These are phyloP conservation scores for Tricholoma matsutake DNA, from an alignment of 768 basidiomycete genomes.

Conservation along the genomic window DNA sequence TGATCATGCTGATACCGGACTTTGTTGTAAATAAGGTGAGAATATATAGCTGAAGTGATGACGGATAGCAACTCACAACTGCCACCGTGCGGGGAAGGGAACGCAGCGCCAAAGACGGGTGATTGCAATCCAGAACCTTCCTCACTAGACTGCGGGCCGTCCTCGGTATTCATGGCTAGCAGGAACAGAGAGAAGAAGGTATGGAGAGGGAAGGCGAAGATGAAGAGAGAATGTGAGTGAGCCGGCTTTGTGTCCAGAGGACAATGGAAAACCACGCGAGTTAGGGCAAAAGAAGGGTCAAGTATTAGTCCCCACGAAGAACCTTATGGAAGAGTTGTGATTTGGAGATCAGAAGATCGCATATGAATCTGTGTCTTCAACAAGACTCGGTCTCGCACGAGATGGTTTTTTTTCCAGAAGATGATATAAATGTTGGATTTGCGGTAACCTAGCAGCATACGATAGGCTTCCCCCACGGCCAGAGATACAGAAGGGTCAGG, in stretches of 20 bases:
- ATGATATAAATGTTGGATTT: not conserved
- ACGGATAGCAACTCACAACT: slow-evolving; percentile 55
- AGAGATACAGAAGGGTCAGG: slow-evolving; percentile 10
- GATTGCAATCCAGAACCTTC: slow-evolving; percentile 76
- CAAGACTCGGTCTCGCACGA: slow-evolving; percentile 3
- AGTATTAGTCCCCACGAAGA: slow-evolving; percentile 42
- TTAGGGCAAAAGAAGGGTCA: slow-evolving; percentile 35
- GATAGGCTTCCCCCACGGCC: not conserved
- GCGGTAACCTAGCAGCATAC: slow-evolving; percentile 1
- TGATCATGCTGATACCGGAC: slow-evolving; percentile 60
- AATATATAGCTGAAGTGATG: slow-evolving; percentile 40
- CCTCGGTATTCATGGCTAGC: slow-evolving; percentile 50
- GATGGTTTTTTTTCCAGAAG: slow-evolving; percentile 7
- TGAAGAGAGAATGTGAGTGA: slow-evolving; percentile 18
- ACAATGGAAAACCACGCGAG: slow-evolving; percentile 44
- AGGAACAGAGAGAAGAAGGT: slow-evolving; percentile 63
- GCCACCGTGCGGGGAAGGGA: slow-evolving; percentile 46
- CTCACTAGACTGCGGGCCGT: slow-evolving; percentile 69
- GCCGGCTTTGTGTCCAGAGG: slow-evolving; percentile 20
- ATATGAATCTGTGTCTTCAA: slow-evolving; percentile 16
- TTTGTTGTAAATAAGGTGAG: slow-evolving; percentile 50
- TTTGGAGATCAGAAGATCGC: slow-evolving; percentile 38
- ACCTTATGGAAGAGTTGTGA: slow-evolving; percentile 30
- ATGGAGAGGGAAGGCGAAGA: slow-evolving; percentile 26
- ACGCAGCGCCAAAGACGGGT: slow-evolving; percentile 55